Base-by-base conservation (phyloP, 345 rosid species). In the Citrus sp. region DNA sequence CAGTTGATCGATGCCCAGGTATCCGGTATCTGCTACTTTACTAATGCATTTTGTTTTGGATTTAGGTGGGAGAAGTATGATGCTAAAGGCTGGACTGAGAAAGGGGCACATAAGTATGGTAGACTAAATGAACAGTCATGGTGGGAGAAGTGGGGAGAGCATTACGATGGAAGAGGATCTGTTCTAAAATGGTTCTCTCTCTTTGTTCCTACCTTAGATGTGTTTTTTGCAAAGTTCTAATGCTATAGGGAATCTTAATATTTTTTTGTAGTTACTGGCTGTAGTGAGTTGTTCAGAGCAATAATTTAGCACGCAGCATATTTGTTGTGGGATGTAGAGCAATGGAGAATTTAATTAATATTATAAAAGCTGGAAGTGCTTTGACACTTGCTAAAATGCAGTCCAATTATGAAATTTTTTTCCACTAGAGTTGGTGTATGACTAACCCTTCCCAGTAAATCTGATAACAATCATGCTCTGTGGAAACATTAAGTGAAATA, bases 131-230 rank as follows among this genome's bases (percentile, higher is more conserved):
- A 93, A 85, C 97, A 96, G 78, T 96, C 99, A 32, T 96, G 99
- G 98, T 96, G 99, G 99, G 99, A 96, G 84, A 96, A 96, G 81
- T 96, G 99, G 99, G 99, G 99, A 78, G 99, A 96, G 82, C 93
- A 96, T 84, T 96, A 91, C 72, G 99, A 96, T 84, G 99, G 99
- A 85, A 84, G 93, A 84, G 99, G 99, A 88, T 93, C 98, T 63
- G 94, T 96, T 84, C 89, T 94, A 56, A 96, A 96, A 96, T 96
- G 99, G 99, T 96, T 77, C 60, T 72, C 76, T 72, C 81, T 34
- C 54, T 16, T 67, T 30, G 35, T 65, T 68, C 46, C 62, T 67
- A 35, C 61, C 55, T 54, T n/a, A 13, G 37, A 63, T 42, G 12
- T 64, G 68, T 32, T 30, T 62, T 63, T 19, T 16, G 35, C 78